Evolutionary conservation across 495 filamentous ascomycete genomes (phyloP).

Genomic region (Terfezia boudieri): DNA sequence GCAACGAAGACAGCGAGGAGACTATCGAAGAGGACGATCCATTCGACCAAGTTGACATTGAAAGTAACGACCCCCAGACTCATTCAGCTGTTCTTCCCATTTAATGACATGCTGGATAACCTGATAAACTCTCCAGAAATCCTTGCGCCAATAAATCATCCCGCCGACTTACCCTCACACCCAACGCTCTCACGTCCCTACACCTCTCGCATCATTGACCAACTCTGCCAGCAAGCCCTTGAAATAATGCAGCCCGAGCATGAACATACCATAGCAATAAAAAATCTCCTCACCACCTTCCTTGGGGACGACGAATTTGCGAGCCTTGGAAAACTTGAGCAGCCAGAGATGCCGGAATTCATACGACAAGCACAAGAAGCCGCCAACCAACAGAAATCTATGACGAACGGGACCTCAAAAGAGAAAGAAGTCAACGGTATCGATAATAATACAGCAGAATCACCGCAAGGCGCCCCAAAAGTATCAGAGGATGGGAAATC

Average conservation of each 20-base stretch:
- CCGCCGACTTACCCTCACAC: conserved; percentile 64
- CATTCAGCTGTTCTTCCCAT: not conserved
- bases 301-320: conserved; percentile 17
- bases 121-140: conserved; percentile 33
- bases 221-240: conserved; percentile 46
- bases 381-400: not conserved
- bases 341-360: not conserved
- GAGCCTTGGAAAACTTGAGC: conserved; percentile 15
- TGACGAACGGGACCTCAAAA: not conserved
- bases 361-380: not conserved
- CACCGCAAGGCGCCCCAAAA: not conserved
- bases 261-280: conserved; percentile 16
- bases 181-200: conserved; percentile 68
- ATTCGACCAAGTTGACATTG: conserved; percentile 57
- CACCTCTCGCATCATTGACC: conserved; percentile 53
- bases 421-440: not conserved
- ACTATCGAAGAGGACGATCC: conserved; percentile 48
- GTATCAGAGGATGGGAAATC: not conserved
- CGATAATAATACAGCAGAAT: not conserved
- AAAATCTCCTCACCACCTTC: conserved; percentile 17
- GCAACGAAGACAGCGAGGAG: conserved; percentile 50
- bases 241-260: conserved; percentile 21
- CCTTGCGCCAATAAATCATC: conserved; percentile 65
- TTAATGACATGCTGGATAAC: not conserved
- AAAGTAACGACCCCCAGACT: conserved; percentile 30